These are phyloP conservation scores for Citeromyces matritensis DNA, from an alignment of 805 yeast species.

Conservation along the genomic window DNA sequence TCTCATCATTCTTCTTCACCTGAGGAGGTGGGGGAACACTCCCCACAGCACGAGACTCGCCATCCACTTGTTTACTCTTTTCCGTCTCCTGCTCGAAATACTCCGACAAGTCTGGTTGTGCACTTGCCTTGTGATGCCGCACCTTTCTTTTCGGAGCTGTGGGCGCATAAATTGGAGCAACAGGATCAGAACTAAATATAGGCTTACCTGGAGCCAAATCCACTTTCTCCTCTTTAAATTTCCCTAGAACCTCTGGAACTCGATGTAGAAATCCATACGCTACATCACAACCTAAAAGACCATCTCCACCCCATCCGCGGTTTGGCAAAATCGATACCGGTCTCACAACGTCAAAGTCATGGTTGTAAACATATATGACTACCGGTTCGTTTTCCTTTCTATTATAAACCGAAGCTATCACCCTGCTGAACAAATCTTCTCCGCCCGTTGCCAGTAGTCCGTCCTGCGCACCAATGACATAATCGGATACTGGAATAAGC, in stretches of 20 bases:
- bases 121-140: conserved; percentile 4
- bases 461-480: conserved; percentile 76
- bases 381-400: conserved; percentile 15
- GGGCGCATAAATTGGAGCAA: too few relatives aligned
- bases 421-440: conserved; percentile 59
- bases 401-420: conserved; percentile 39
- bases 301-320: conserved; percentile 72
- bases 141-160: conserved; percentile 5
- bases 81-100: conserved; percentile 26
- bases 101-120: conserved; percentile 14
- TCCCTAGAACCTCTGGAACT: conserved; percentile 53
- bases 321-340: conserved; percentile 71
- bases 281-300: conserved; percentile 84
- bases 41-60: conserved; percentile 10
- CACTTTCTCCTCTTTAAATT: conserved; percentile 18
- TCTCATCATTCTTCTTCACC: conserved; percentile 5
- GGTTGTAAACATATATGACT: conserved; percentile 69
- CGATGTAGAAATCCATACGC: conserved; percentile 87
- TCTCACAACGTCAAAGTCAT: conserved; percentile 71
- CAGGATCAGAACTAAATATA: conserved; percentile 2
- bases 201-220: conserved; percentile 8
- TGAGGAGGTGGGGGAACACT: conserved; percentile 22
- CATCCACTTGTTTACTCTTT: conserved; percentile 21
- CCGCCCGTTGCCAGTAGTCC: conserved; percentile 83
- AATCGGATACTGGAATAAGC: conserved; percentile 73